Evolutionary conservation across 1,139 yeast genomes (phyloP).

Genomic region (Pichia sp.): DNA sequence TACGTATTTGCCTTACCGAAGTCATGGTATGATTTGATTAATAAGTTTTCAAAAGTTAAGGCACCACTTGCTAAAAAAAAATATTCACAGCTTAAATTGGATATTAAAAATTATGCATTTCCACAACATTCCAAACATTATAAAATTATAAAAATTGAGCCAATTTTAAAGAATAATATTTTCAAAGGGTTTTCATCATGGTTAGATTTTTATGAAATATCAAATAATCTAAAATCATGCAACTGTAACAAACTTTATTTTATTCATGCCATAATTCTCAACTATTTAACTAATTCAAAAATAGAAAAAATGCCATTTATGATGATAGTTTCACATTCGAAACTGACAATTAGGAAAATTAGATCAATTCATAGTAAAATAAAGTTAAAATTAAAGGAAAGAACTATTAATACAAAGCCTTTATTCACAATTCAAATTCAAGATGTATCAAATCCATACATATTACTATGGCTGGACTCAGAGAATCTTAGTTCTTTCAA

Average conservation of each 20-base stretch:
- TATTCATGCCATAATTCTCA: conserved; percentile 1
- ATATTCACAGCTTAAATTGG: neutral
- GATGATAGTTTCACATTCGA: neutral
- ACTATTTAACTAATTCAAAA: conserved; percentile 1
- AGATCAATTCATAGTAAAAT: neutral
- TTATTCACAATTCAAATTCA: conserved; percentile 15
- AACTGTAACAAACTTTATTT: neutral
- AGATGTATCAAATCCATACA: conserved; percentile 9
- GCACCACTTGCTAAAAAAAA: neutral
- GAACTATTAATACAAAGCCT: neutral
- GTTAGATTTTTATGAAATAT: conserved; percentile 6
- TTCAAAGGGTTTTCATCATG: conserved; percentile 1
- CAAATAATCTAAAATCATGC: neutral
- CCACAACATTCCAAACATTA: conserved; percentile 2
- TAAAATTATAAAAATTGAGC: neutral
- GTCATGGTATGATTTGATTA: conserved; percentile 6
- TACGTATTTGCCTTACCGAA: conserved; percentile 6
- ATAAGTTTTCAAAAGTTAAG: neutral
- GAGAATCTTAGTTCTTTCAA: conserved; percentile 17
- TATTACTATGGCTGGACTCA: conserved; percentile 18
- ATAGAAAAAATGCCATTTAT: conserved; percentile 5
- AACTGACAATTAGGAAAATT: neutral
- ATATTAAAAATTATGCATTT: conserved; percentile 1
- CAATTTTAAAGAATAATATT: neutral
- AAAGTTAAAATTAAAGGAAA: neutral